A percentile compares a stretch with the other conserved stretches of the same genome.
These are phyloP conservation scores for Clonostachys rosea DNA, from an alignment of 2,329 filamentous ascomycete species.

Conservation along the genomic window DNA sequence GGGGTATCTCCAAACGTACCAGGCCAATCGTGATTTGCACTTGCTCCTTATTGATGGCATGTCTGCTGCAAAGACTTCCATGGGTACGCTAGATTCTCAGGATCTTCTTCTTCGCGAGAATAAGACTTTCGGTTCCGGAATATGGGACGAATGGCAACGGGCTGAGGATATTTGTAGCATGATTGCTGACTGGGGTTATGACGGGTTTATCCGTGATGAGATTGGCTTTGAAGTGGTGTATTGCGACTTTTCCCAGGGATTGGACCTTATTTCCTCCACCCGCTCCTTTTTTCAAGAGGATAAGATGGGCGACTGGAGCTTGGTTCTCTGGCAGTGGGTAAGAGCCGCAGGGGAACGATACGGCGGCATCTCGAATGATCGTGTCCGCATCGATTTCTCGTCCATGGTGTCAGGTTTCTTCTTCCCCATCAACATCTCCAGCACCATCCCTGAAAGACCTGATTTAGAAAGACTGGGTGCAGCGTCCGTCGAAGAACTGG, in stretches of 20 bases:
- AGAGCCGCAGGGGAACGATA: conserved; percentile 38
- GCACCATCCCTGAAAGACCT: conserved; percentile 22
- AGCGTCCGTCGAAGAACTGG: conserved; percentile 20
- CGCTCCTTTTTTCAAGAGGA: conserved; percentile 12
- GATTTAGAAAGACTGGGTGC: conserved; percentile 24
- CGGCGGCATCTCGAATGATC: conserved; percentile 33
- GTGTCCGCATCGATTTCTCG: conserved; percentile 40
- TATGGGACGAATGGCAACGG: conserved; percentile 39
- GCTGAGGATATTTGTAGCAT: conserved; percentile 52
- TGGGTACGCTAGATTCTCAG: conserved; percentile 65
- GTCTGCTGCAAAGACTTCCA: conserved; percentile 58
- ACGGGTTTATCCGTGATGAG: conserved; percentile 65
- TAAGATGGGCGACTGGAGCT: conserved; percentile 6
- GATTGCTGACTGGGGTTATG: conserved; percentile 48
- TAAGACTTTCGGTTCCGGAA: conserved; percentile 3
- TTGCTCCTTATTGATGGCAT: conserved; percentile 69
- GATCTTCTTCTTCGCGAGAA: conserved; percentile 53
- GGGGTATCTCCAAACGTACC: conserved; percentile 66
- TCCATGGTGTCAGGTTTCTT: conserved; percentile 46
- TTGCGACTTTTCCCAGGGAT: conserved; percentile 51
- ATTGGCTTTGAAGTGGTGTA: conserved; percentile 67
- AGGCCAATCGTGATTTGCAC: conserved; percentile 48
- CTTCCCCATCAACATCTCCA: conserved; percentile 44
- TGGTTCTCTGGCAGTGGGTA: conserved; percentile 31
- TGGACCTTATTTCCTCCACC: conserved; percentile 27